Evolutionary conservation across 306 rosid genomes (phyloP), one percentile per base, ranked within the genome.

Genomic region (Psophocarpus tetragonolobus): DNA sequence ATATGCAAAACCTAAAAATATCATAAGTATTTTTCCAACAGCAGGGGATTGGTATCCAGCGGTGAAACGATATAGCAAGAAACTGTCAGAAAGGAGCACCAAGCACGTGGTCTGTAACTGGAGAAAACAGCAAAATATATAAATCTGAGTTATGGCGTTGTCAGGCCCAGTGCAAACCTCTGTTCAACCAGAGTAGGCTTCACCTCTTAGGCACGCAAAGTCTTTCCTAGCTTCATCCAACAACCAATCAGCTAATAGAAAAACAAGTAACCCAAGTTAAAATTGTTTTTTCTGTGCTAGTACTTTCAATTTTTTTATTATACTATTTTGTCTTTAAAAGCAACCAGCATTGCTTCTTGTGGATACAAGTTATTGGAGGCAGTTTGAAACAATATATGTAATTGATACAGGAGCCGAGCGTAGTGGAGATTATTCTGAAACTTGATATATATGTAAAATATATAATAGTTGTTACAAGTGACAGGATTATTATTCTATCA

Each of bases 381-480:
- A 36, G 32, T 21, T 10, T 5, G 3, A 48, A 64, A 32, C 73
- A 51, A 24, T 32, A n/a, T n/a, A n/a, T n/a, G 50, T 32, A 65
- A 61, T 48, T 44, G 6, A 32, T 1, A 44, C 14, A 30, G 1
- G 60, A 56, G 61, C 36, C 41, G 35, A 21, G 13, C 12, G 47
- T 32, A 38, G 26, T 12, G 24, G 53, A 23, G 17, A 54, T 64
- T 70, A 38, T 72, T 64, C 72, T n/a, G n/a, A n/a, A n/a, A n/a
- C n/a, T 47, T 1, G 45, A 67, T 42, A 67, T 77, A 44, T 58
- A 20, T 50, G 17, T 8, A 10, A 29, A 70, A 39, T 51, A 44
- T 29, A 80, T 72, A 7, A n/a, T n/a, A n/a, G n/a, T n/a, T n/a
- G n/a, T n/a, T n/a, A 69, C 58, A 73, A 69, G 82, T 21, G 76